Evolutionary conservation across 2,329 filamentous ascomycete species (phyloP).

Genomic region (Epichloe elymi): DNA sequence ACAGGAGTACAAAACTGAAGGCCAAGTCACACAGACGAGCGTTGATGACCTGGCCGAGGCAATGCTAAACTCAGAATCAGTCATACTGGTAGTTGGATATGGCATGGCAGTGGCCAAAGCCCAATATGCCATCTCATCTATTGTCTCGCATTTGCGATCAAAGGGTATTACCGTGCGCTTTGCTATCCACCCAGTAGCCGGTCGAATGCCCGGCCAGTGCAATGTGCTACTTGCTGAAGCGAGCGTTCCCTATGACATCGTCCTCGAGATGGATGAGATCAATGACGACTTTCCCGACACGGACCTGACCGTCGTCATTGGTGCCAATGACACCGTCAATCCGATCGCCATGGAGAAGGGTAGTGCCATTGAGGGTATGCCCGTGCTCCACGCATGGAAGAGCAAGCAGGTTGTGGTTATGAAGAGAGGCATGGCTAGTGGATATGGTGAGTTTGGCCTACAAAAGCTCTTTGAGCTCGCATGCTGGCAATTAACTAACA

Average conservation of each 20-base stretch:
- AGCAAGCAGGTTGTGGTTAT: slow-evolving; percentile 86
- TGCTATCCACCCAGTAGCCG: slow-evolving; percentile 81
- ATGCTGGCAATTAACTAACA: slow-evolving; percentile 8
- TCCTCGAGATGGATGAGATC: slow-evolving; percentile 92
- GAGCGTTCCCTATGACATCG: slow-evolving; percentile 79
- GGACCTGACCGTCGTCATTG: slow-evolving; percentile 77
- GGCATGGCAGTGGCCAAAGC: slow-evolving; percentile 93
- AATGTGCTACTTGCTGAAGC: slow-evolving; percentile 85
- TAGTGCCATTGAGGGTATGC: slow-evolving; percentile 82
- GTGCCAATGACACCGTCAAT: slow-evolving; percentile 87
- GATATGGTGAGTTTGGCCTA: slow-evolving; percentile 50
- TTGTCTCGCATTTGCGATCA: slow-evolving; percentile 58
- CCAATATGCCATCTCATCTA: slow-evolving; percentile 80
- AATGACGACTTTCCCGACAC: slow-evolving; percentile 84
- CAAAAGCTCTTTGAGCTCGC: not conserved
- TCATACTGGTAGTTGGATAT: slow-evolving; percentile 84
- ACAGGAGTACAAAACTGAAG: slow-evolving; percentile 61
- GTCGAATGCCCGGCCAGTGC: slow-evolving; percentile 86
- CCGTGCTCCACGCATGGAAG: slow-evolving; percentile 86
- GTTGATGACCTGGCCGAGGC: slow-evolving; percentile 71
- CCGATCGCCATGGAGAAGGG: slow-evolving; percentile 76
- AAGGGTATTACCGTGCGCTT: slow-evolving; percentile 75
- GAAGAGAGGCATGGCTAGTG: slow-evolving; percentile 82
- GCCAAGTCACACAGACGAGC: slow-evolving; percentile 62
- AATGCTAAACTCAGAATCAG: slow-evolving; percentile 62